These are phyloP conservation scores for Holtermannia corniformis DNA, from an alignment of 768 basidiomycete genomes.

Conservation along the genomic window DNA sequence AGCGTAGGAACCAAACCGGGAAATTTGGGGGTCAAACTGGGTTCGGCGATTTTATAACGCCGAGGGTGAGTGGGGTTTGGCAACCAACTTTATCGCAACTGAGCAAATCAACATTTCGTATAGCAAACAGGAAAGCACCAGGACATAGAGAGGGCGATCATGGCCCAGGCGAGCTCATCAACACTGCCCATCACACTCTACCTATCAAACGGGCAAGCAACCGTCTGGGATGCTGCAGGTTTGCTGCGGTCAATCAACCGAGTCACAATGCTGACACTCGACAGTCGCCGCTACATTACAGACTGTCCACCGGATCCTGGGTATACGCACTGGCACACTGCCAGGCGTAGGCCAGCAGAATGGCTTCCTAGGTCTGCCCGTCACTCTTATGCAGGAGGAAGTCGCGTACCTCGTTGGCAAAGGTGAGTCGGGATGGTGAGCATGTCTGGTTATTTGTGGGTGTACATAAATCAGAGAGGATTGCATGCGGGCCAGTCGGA, in stretches of 20 bases:
- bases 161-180: too few species aligned
- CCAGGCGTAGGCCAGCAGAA: constrained; percentile 95
- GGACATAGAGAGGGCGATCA: too few species aligned
- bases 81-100: too few species aligned
- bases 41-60: too few species aligned
- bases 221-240: constrained; percentile 86
- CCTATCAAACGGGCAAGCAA: constrained; percentile 67
- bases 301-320: constrained; percentile 69
- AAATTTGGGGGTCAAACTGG: too few species aligned
- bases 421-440: constrained; percentile 51
- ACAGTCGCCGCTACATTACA: constrained; percentile 73
- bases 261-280: not conserved
- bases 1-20: too few species aligned
- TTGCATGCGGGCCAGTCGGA: too few species aligned
- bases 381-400: constrained; percentile 83
- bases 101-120: too few species aligned
- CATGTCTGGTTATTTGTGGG: too few species aligned
- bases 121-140: too few species aligned
- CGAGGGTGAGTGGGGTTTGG: too few species aligned
- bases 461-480: too few species aligned
- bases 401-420: constrained; percentile 76
- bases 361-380: constrained; percentile 84
- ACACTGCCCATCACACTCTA: constrained; percentile 52
- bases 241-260: constrained; percentile 9
- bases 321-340: constrained; percentile 77